Conservation (phyloP, 2,329 filamentous ascomycete species). For the Aspergillus piperis region DNA sequence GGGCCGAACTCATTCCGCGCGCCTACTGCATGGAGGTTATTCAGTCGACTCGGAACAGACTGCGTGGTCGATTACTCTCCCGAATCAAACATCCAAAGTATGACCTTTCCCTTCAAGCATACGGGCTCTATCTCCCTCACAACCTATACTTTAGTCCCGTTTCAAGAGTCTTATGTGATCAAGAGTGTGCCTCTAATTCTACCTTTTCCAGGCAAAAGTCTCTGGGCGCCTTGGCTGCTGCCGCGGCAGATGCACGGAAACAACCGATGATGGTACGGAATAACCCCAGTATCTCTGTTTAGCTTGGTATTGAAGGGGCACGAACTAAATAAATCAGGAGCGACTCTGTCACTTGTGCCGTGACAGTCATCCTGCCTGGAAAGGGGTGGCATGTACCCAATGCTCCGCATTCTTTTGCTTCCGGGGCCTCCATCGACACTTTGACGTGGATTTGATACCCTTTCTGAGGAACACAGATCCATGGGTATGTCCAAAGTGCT, state of each 20-base stretch:
- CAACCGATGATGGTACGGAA: conserved; percentile 23
- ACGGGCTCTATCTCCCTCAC: neutral
- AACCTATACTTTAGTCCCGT: neutral
- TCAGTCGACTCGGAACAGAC: neutral
- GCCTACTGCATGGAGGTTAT: conserved; percentile 30
- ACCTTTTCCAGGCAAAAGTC: conserved; percentile 11
- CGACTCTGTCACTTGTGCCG: conserved; percentile 40
- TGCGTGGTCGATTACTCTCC: neutral
- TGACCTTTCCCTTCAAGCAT: neutral
- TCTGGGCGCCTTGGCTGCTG: conserved; percentile 27
- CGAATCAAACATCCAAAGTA: conserved; percentile 10
- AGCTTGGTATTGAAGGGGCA: conserved; percentile 4
- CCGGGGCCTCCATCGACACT: conserved; percentile 39
- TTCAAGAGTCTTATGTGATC: neutral
- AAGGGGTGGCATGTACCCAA: conserved; percentile 34
- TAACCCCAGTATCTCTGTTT: neutral
- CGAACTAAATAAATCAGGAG: conserved; percentile 23
- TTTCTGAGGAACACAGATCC: conserved; percentile 31
- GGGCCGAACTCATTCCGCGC: conserved; percentile 35
- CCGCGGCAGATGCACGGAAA: conserved; percentile 27
- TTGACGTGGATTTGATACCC: conserved; percentile 35
- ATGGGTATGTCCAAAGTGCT: conserved; percentile 39
- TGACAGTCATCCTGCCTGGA: conserved; percentile 39
- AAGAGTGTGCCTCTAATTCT: neutral
- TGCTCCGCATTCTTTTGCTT: conserved; percentile 41